Base-by-base conservation (phyloP, 1,284 basidiomycete genomes). In the Taiwanofungus camphoratus region DNA sequence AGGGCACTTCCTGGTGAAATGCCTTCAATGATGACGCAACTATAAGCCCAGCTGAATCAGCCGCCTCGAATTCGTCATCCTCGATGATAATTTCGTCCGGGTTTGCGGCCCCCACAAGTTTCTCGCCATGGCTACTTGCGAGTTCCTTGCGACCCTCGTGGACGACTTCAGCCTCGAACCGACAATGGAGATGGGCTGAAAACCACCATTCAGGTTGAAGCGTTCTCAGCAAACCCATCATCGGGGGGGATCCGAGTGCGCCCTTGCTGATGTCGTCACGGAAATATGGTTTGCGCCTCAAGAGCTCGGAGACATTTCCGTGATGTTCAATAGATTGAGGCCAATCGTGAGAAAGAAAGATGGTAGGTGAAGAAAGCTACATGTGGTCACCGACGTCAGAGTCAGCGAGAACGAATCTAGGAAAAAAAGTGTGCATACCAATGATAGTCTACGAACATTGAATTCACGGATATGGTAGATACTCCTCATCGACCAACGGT, bases 271-370 rank as follows among this genome's bases (percentile, higher is more conserved):
- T 76, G 64, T 99, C 94, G 20, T 76, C 68, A 20, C 73, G 70
- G 61, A 98, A 89, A 67, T 87, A 92, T 0, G 84, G 79, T 62
- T 98, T 99, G 36, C 76, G 76, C 7, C 78, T 71, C 16, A 98
- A 66, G 2, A 99, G 73, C 13, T 55, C 68, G 3, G 61, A 56
- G 2, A 81, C 66, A 58, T 98, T 76, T 6, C 95, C 94, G 53
- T 91, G 74, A 16, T 82, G 79, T 46, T 87, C 90, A 50, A 99
- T 94, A 1, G 76, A 76, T 37, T 82, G 78, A 0, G 96, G 96
- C 96, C 95, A 99, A 66, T 99, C 95, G 61, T 99, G 96, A 1
- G 92, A 96, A 16, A 99, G 69, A 64, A 97, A 88, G 23, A 98
- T 76, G 31, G 83, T 70, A 0, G 81, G 76, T 34, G 62, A 68